phyloP scores from a whole-genome alignment of 371 early-diverging fungal genomes.

The Saksenaea vasiformis region DNA sequence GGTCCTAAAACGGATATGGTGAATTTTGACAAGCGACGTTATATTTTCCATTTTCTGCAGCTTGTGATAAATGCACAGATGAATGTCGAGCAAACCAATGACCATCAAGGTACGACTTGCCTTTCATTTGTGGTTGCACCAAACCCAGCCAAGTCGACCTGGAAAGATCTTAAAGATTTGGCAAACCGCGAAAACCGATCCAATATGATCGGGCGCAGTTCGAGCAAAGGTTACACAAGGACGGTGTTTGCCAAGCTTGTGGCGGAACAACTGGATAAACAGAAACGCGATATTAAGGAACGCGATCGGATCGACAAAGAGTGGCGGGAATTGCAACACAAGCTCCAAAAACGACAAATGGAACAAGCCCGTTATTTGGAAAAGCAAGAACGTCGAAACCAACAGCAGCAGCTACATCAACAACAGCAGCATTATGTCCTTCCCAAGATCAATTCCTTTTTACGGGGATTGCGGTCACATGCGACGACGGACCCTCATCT shows the following conservation, averaged over 20 bases:
- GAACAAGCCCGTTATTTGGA: slow-evolving; percentile 70
- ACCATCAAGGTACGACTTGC: slow-evolving; percentile 8
- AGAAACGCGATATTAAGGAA: slow-evolving; percentile 72
- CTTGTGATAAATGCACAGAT: slow-evolving; percentile 47
- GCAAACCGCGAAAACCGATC: slow-evolving; percentile 39
- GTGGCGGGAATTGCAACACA: slow-evolving; percentile 64
- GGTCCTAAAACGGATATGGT: slow-evolving; percentile 50
- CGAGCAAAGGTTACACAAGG: slow-evolving; percentile 18
- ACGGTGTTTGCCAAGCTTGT: slow-evolving; percentile 61
- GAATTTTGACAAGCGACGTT: slow-evolving; percentile 74
- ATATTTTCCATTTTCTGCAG: slow-evolving; percentile 64
- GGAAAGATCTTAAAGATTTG: slow-evolving; percentile 42
- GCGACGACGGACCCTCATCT: slow-evolving; percentile 16
- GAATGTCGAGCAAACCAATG: slow-evolving; percentile 23
- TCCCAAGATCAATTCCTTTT: slow-evolving; percentile 42
- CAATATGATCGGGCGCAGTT: slow-evolving; percentile 27
- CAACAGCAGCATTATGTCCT: slow-evolving; percentile 24
- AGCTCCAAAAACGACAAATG: slow-evolving; percentile 68
- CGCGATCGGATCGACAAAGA: slow-evolving; percentile 71
- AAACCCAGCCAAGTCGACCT: slow-evolving; percentile 18
- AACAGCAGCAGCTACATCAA: slow-evolving; percentile 16
- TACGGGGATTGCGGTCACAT: slow-evolving; percentile 31
- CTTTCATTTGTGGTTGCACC: slow-evolving; percentile 32
- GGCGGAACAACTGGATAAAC: slow-evolving; percentile 66
- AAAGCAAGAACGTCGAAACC: slow-evolving; percentile 46